These are phyloP conservation scores for Mesembryanthemum crystallinum DNA, from an alignment of 148 eudicot genomes.

Conservation along the genomic window DNA sequence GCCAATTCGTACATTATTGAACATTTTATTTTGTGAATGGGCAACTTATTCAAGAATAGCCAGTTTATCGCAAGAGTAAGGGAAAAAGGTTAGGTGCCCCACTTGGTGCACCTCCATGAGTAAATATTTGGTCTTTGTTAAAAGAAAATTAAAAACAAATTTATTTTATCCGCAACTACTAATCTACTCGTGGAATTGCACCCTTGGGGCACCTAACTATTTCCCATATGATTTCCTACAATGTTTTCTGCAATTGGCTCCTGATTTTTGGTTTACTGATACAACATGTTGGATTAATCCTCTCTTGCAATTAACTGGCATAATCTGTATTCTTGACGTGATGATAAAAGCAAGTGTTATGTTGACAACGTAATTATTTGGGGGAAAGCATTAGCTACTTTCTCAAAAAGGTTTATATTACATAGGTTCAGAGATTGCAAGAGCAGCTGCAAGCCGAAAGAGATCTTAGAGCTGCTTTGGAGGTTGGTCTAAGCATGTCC, in stretches of 20 bases:
- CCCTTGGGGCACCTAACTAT: too few species aligned
- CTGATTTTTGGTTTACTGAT: not conserved
- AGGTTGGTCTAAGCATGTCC: conserved; percentile 98
- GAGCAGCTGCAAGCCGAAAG: conserved; percentile 99
- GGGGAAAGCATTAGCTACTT: not conserved
- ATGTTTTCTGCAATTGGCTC: not conserved
- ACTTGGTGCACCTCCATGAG: too few species aligned
- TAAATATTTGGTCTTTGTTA: too few species aligned
- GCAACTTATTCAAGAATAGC: not conserved
- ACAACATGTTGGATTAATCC: not conserved
- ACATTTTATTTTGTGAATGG: not conserved
- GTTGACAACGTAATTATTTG: not conserved
- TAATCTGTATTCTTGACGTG: not conserved
- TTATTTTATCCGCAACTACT: too few species aligned
- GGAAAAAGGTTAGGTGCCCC: too few species aligned
- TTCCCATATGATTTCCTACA: not conserved
- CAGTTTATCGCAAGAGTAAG: not conserved
- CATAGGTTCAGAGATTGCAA: conserved; percentile 89
- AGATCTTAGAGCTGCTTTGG: conserved; percentile 93
- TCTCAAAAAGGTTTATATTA: conserved; percentile 7
- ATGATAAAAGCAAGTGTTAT: not conserved
- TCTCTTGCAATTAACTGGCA: not conserved
- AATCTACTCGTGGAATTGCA: too few species aligned
- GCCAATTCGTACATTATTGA: not conserved
- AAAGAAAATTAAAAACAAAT: too few species aligned